Percentiles rank a stretch among this genome's conserved stretches.
Conservation (phyloP, 768 basidiomycete species). For the Candolleomyces efflorescens region DNA sequence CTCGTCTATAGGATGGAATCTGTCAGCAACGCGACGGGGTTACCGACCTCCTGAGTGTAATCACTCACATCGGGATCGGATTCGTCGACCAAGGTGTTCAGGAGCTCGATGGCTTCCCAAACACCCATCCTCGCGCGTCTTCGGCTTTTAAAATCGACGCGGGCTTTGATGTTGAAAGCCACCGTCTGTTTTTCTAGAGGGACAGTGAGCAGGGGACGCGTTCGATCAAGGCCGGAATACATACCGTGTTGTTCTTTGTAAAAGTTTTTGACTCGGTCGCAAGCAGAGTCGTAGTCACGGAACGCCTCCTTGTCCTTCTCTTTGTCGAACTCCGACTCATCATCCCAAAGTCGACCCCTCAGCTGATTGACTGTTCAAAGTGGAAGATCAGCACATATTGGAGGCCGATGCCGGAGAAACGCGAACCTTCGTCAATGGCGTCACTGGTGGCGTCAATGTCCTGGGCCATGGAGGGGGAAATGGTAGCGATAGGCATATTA, state of each 20-base stretch:
- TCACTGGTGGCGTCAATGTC: constrained; percentile 44
- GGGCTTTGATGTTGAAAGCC: constrained; percentile 75
- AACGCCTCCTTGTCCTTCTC: constrained; percentile 64
- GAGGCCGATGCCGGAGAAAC: not conserved
- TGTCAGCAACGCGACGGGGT: not conserved
- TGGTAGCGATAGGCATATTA: not conserved
- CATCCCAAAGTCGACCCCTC: constrained; percentile 59
- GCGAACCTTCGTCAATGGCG: constrained; percentile 43
- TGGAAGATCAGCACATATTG: not conserved
- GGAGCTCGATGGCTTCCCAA: constrained; percentile 85
- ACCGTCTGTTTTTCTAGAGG: constrained; percentile 79
- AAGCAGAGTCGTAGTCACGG: constrained; percentile 71
- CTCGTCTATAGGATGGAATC: constrained; percentile 45
- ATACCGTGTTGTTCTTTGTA: constrained; percentile 77
- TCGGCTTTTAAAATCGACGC: constrained; percentile 66
- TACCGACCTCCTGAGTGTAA: not conserved
- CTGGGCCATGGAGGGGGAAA: constrained; percentile 25
- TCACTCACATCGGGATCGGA: constrained; percentile 79
- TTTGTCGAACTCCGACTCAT: constrained; percentile 52
- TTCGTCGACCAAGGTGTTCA: constrained; percentile 85
- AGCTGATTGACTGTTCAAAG: constrained; percentile 35
- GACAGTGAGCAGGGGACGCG: not conserved
- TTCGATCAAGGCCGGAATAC: not conserved
- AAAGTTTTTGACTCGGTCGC: constrained; percentile 73
- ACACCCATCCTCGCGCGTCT: constrained; percentile 74